Percentiles rank a stretch among this genome's conserved stretches.
These are phyloP conservation scores for Diaporthe humulicola DNA, from an alignment of 2,329 filamentous ascomycete genomes.

Conservation along the genomic window DNA sequence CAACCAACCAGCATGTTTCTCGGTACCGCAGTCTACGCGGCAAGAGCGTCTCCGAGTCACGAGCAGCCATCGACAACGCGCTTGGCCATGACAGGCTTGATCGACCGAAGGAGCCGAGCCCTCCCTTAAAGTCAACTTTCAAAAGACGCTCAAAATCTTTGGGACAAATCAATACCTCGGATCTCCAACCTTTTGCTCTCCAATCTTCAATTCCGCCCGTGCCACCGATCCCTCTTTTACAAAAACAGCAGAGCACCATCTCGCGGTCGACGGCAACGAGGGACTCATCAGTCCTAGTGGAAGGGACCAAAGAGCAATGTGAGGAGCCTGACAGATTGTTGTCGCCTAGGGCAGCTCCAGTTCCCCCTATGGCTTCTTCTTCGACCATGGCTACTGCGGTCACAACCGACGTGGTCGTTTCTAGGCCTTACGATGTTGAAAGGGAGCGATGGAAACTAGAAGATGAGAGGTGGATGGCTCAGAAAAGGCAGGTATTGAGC, in stretches of 20 bases:
- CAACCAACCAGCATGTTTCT: constrained; percentile 47
- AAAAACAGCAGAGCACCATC: constrained; percentile 26
- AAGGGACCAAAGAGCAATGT: neutral
- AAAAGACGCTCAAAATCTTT: constrained; percentile 40
- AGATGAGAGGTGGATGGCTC: constrained; percentile 35
- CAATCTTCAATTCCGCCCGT: constrained; percentile 32
- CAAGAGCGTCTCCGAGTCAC: constrained; percentile 47
- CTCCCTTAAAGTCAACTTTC: constrained; percentile 28
- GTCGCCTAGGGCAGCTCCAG: constrained; percentile 27
- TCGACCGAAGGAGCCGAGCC: neutral
- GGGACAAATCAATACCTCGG: constrained; percentile 6
- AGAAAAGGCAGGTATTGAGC: constrained; percentile 38
- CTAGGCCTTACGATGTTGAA: neutral
- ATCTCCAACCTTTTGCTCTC: neutral
- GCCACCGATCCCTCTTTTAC: constrained; percentile 34
- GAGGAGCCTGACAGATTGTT: neutral
- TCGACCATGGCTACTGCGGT: constrained; percentile 38
- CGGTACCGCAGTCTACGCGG: constrained; percentile 52
- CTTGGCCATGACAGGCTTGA: constrained; percentile 35
- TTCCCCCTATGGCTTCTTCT: constrained; percentile 24
- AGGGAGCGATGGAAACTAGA: constrained; percentile 19
- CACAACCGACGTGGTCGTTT: constrained; percentile 37
- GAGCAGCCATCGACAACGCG: constrained; percentile 42
- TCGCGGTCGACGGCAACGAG: constrained; percentile 27
- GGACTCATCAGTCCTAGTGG: neutral